These are phyloP conservation scores for Fusarium devonianum DNA, from an alignment of 2,329 filamentous ascomycete genomes.

Conservation along the genomic window DNA sequence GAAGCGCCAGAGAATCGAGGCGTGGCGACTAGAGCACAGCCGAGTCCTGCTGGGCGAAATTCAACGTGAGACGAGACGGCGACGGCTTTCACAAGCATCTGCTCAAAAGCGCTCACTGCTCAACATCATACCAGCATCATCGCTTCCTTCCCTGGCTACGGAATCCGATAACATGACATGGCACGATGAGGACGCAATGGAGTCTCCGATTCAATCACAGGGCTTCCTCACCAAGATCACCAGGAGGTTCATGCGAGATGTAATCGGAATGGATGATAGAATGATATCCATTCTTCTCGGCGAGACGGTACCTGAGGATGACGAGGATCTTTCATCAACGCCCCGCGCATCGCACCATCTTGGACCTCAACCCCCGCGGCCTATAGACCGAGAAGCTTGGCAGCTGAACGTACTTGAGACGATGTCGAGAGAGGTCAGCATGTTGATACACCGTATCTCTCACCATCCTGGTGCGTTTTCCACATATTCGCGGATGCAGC, in stretches of 20 bases:
- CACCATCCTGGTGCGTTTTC: constrained; percentile 86
- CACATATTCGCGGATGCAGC: constrained; percentile 73
- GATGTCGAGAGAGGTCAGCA: constrained; percentile 85
- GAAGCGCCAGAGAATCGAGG: constrained; percentile 83
- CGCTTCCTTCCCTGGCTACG: constrained; percentile 39
- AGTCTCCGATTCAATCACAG: constrained; percentile 61
- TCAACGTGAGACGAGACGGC: constrained; percentile 79
- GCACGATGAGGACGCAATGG: constrained; percentile 59
- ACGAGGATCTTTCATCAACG: constrained; percentile 56
- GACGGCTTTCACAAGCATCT: constrained; percentile 68
- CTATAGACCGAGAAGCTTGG: constrained; percentile 62
- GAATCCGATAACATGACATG: constrained; percentile 56
- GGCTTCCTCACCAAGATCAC: constrained; percentile 84
- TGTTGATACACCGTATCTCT: constrained; percentile 82
- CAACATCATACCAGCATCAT: constrained; percentile 41
- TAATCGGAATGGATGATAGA: constrained; percentile 90
- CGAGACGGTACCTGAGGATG: constrained; percentile 69
- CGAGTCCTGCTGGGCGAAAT: constrained; percentile 86
- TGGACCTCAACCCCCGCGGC: constrained; percentile 40
- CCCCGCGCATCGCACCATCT: constrained; percentile 52
- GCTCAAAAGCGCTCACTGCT: constrained; percentile 39
- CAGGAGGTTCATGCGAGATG: constrained; percentile 82
- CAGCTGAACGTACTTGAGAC: constrained; percentile 81
- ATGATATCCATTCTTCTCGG: constrained; percentile 87
- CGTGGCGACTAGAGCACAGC: constrained; percentile 92